phyloP scores from a whole-genome alignment of 345 rosid genomes.

The Syzygium oleosum region DNA sequence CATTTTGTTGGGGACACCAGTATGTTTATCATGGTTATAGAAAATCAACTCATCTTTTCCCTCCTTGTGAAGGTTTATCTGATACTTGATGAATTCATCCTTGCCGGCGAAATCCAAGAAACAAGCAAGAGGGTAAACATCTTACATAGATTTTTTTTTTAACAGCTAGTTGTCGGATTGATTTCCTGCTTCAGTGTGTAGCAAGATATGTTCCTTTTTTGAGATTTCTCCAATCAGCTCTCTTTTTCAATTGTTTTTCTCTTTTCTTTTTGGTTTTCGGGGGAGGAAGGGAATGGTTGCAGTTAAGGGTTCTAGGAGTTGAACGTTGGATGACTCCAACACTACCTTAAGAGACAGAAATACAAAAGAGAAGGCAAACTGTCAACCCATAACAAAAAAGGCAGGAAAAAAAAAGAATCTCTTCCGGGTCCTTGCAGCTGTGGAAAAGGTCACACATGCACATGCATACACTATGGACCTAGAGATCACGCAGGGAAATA shows the following conservation, averaged over 20 bases:
- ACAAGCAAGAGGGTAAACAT: slow-evolving; percentile 85
- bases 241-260: neutral
- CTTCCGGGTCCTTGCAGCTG: neutral
- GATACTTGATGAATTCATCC: slow-evolving; percentile 97
- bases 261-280: neutral
- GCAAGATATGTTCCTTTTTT: neutral
- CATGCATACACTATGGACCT: neutral
- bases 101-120: slow-evolving; percentile 99
- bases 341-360: neutral
- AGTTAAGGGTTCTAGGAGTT: neutral
- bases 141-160: neutral
- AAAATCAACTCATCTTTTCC: neutral
- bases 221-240: neutral
- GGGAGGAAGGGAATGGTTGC: neutral
- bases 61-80: slow-evolving; percentile 54
- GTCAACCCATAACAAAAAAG: neutral
- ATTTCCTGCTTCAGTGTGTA: neutral
- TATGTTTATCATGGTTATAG: neutral
- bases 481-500: neutral
- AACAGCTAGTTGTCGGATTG: neutral
- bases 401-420: neutral
- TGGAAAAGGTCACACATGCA: neutral
- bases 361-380: neutral
- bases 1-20: neutral
- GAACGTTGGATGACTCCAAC: neutral